Base-by-base conservation (phyloP, 441 rosid species). In the Manihot esculenta region DNA sequence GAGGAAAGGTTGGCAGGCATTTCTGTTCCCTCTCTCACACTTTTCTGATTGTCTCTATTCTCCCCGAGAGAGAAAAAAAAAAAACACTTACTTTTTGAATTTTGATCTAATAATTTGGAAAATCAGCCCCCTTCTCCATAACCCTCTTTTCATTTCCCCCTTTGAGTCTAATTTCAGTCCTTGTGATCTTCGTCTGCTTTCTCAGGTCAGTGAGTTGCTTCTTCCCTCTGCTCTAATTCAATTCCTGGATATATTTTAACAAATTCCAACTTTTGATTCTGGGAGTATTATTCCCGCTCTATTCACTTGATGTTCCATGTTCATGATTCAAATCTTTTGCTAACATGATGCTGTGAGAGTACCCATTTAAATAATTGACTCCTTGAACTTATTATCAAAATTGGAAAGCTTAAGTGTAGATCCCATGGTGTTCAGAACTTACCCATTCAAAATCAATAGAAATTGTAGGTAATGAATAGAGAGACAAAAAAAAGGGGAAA, bases 41-140 rank as follows among this genome's bases (percentile, higher is more conserved):
- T 70, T 76, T 80, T 80, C 77, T 79, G 59, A 69, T 59, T 74
- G 77, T 73, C 71, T 68, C 58, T 56, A 68, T 24, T 51, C 53
- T 56, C 60, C 42, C 45, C 48, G n/a, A n/a, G n/a, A n/a, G n/a
- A n/a, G n/a, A n/a, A n/a, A n/a, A n/a, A n/a, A 1, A 1, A 30
- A 30, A 30, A 30, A 1, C 41, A 33, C 54, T 55, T 76, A 70
- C 51, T 49, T 42, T 64, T 50, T 49, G 5, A 24, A 8, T 66
- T 41, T 51, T 48, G 12, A 49, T 30, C 57, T 0, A 33, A 21
- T 35, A 15, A 18, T 30, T 6, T 33, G 13, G 9, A 3, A 26
- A 20, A n/a, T 38, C 42, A 38, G 42, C 42, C 42, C 8, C 42
- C 7, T 18, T 51, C 50, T 13, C 57, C 42, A 6, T 33, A 55